A percentile compares a stretch with the other conserved stretches of the same genome.
Evolutionary conservation across 208 protist genomes (phyloP).

Genomic region (Leishmania turanica): DNA sequence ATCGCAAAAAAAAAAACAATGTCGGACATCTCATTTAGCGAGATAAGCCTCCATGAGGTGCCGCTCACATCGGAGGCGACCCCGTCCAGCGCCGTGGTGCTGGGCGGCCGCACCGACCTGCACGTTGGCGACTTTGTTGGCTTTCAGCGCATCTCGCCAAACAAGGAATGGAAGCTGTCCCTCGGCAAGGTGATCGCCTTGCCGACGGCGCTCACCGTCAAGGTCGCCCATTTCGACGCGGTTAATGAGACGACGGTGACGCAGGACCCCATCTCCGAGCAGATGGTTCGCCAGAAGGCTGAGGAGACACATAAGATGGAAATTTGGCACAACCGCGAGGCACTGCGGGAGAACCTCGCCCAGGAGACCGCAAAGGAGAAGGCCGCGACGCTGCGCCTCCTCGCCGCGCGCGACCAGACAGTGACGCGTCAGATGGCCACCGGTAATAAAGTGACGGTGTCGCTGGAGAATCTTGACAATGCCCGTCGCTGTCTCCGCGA

Average conservation of each 20-base stretch:
- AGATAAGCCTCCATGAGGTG: neutral
- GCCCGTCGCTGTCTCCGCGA: conserved; percentile 36
- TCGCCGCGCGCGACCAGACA: conserved; percentile 52
- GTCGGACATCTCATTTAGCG: neutral
- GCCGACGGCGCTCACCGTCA: conserved; percentile 54
- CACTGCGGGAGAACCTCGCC: conserved; percentile 49
- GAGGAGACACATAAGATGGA: conserved; percentile 37
- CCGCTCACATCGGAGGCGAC: neutral
- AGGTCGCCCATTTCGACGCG: conserved; percentile 63
- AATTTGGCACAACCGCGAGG: conserved; percentile 60
- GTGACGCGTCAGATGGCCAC: conserved; percentile 44
- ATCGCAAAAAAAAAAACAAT: neutral
- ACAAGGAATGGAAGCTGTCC: conserved; percentile 55
- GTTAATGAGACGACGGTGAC: conserved; percentile 34
- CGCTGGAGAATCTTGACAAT: conserved; percentile 54
- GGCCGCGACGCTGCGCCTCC: conserved; percentile 49
- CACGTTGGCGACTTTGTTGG: conserved; percentile 74
- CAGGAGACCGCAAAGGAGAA: conserved; percentile 49
- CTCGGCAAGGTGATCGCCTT: conserved; percentile 68
- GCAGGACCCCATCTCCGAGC: conserved; percentile 48
- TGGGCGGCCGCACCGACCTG: conserved; percentile 38
- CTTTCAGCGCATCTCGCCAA: conserved; percentile 62
- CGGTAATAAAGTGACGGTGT: conserved; percentile 30
- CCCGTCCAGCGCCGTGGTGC: neutral
- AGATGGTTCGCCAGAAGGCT: conserved; percentile 44